phyloP scores from a whole-genome alignment of 257 asterid species.

The Mitragyna speciosa region DNA sequence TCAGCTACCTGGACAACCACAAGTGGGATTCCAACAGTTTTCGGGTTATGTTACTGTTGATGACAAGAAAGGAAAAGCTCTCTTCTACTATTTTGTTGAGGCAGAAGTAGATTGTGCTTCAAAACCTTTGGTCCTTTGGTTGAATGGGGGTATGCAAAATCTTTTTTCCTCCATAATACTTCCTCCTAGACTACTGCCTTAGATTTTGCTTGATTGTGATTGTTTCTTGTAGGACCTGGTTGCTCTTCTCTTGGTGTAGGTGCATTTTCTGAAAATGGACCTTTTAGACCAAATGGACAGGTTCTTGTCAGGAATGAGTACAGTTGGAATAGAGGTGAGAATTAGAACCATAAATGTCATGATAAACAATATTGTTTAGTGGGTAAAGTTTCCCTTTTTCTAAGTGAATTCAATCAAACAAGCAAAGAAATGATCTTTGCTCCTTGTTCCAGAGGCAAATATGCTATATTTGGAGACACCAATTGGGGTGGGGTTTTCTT shows the following conservation, averaged over 20 bases:
- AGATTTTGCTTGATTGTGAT: neutral
- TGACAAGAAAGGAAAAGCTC: conserved; percentile 45
- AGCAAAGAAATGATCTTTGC: conserved; percentile 18
- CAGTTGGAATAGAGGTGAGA: conserved; percentile 72
- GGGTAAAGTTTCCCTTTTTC: neutral
- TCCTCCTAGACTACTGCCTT: neutral
- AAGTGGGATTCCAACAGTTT: conserved; percentile 56
- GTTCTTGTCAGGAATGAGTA: conserved; percentile 48
- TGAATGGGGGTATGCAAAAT: conserved; percentile 58
- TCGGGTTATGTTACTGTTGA: conserved; percentile 67
- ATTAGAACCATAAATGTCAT: no score
- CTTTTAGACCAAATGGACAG: conserved; percentile 60
- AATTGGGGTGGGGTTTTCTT: conserved; percentile 70
- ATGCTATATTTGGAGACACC: conserved; percentile 72
- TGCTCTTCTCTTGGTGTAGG: conserved; percentile 79
- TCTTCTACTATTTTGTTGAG: conserved; percentile 69
- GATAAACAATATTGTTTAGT: neutral
- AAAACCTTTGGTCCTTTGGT: conserved; percentile 66
- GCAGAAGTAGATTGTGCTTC: conserved; percentile 52
- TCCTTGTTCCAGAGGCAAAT: conserved; percentile 56
- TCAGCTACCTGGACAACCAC: conserved; percentile 65
- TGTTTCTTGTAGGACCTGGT: conserved; percentile 58
- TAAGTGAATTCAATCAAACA: neutral
- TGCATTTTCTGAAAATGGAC: conserved; percentile 80
- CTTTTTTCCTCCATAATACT: neutral